Evolutionary conservation across 192 early-diverging fungal genomes (phyloP), one percentile per base, ranked within the genome.

Genomic region (Linnemannia elongata): DNA sequence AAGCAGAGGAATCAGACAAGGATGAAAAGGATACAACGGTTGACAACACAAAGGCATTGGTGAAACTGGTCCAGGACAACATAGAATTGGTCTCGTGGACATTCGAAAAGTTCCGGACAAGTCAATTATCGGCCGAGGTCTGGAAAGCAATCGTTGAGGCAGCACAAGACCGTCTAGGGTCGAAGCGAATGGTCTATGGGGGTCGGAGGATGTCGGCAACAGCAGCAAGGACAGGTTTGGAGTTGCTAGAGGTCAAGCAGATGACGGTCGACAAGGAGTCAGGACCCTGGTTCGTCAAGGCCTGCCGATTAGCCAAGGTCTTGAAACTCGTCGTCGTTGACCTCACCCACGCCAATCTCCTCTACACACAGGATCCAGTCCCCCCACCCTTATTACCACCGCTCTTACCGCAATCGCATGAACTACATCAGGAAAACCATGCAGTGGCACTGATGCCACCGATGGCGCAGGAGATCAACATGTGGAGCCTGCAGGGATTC

Each of bases 281-380:
- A 3, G 60, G 27, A 15, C 30, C 30, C 9, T 66, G 60, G 60
- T 66, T 66, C 12, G 60, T 66, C 9, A 66, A 33, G 60, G 60
- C 60, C 27, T 66, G 60, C 35, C 30, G 60, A 10, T 24, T 33
- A 15, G 60, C 60, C 10, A 66, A 66, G 60, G 30, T 66, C 30
- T 66, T 66, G 60, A 66, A 66, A 66, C 60, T 66, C 30, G 60
- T 66, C 27, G 60, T 66, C 27, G 60, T 66, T 13, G 60, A 66
- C 30, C 60, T 66, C 13, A 66, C 60, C 27, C 60, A 66, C 60
- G 60, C 60, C 13, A 66, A 33, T 12, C 30, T 66, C 3, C 13
- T 66, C 0, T 30, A 66, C 13, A 27, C n/a, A 3, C 60, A 30
- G 4, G 30, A 66, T 13, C 60, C 60, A 66, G 60, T 66, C 4